A percentile compares a stretch with the other conserved stretches of the same genome.
Conservation (phyloP, 164 flowering plant genomes). For the grape (Vitis vinifera) region DNA sequence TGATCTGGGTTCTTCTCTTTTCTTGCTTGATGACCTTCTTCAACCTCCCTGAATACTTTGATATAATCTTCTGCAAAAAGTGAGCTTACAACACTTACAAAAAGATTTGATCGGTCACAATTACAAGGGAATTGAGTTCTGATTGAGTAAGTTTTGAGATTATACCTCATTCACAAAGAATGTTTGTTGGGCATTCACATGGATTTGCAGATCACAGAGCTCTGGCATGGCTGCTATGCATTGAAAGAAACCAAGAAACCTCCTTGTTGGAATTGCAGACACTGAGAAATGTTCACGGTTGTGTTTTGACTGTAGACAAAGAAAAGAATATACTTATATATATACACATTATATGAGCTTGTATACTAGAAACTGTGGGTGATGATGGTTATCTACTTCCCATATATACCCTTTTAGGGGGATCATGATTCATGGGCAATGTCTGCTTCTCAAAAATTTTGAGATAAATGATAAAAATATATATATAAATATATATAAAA, state of each 20-base stretch:
- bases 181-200: slow-evolving; percentile 61
- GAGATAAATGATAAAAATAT: too few relatives aligned
- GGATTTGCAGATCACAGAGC: slow-evolving; percentile 52
- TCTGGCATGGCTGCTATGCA: slow-evolving; percentile 42
- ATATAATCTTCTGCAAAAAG: slow-evolving; percentile 51
- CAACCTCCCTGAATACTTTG: slow-evolving; percentile 49
- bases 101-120: background rate
- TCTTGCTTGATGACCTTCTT: slow-evolving; percentile 52
- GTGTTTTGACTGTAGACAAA: too few relatives aligned
- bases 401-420: too few relatives aligned
- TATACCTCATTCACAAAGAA: slow-evolving; percentile 71
- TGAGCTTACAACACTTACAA: too few relatives aligned
- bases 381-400: too few relatives aligned
- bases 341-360: too few relatives aligned
- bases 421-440: too few relatives aligned
- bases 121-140: background rate
- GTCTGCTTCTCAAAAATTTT: too few relatives aligned
- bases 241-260: slow-evolving; percentile 14
- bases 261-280: background rate
- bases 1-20: slow-evolving; percentile 36
- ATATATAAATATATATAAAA: too few relatives aligned
- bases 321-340: background rate
- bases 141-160: background rate
- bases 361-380: too few relatives aligned
- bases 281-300: background rate